Percentiles rank a stretch among this genome's conserved stretches.
Conservation (phyloP, 2,329 filamentous ascomycete species). For the Monascus ruber region DNA sequence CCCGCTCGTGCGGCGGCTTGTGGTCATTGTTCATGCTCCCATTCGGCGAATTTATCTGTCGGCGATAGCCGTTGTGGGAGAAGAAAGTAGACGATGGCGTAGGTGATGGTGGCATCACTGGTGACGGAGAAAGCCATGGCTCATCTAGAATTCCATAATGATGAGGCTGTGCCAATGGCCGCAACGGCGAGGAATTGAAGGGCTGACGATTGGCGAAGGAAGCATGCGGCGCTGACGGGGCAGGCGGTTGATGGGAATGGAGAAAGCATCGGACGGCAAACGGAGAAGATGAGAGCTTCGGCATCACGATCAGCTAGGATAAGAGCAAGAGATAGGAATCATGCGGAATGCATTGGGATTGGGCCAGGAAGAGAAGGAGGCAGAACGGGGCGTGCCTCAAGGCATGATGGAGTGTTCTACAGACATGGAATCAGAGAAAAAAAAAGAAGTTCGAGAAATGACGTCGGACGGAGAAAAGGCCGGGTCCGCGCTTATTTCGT, state of each 20-base stretch:
- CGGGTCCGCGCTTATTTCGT: not conserved
- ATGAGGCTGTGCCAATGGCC: conserved; percentile 25
- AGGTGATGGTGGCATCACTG: conserved; percentile 1
- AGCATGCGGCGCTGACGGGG: conserved; percentile 1
- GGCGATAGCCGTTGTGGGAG: conserved; percentile 12
- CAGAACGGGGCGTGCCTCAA: not conserved
- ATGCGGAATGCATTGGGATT: no score
- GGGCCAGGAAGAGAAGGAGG: no score
- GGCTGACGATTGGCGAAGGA: conserved; percentile 8
- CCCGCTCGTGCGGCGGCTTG: conserved; percentile 46
- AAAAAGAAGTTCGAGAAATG: not conserved
- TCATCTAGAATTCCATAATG: conserved; percentile 25
- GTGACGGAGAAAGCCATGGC: conserved; percentile 18
- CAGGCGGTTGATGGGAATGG: not conserved
- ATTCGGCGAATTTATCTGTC: conserved; percentile 12
- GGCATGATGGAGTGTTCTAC: not conserved
- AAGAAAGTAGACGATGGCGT: conserved; percentile 12
- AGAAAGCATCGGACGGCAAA: conserved; percentile 4
- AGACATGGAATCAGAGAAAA: not conserved
- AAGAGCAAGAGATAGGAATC: conserved; percentile 1
- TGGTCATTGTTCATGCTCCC: conserved; percentile 22
- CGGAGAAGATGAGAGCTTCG: conserved; percentile 11
- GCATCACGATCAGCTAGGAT: conserved; percentile 14
- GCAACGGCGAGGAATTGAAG: conserved; percentile 17
- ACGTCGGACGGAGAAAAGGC: not conserved